Base-by-base conservation (phyloP, 2,329 filamentous ascomycete genomes). In the Fusarium sp. region DNA sequence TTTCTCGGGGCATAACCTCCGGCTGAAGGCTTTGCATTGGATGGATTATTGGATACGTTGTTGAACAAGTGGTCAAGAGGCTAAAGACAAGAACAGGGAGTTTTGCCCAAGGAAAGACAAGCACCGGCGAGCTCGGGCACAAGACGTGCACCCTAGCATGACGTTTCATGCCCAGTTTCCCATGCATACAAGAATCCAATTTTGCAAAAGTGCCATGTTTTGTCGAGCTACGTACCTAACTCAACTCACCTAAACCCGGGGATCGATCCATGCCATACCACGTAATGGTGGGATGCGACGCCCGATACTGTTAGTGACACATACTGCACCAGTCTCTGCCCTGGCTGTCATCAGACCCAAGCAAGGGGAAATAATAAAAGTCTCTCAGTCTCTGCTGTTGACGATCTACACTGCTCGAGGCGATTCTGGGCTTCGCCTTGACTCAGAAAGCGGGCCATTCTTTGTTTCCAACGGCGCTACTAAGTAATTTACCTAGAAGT, bases 141-240 rank as follows among this genome's bases (percentile, higher is more conserved):
- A 43, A 45, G 51, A 42, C n/a, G 22, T 60, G 31, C 28, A 39
- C 13, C 34, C 42, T 13, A 40, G 38, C 51, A 56, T 60, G 67
- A 54, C 54, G 58, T 64, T 60, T 51, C 33, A 45, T 68, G 42
- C 54, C 46, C 42, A 68, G 40, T 68, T 54, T 71, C 63, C 68
- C 68, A 70, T 70, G 54, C 68, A 49, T 39, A 14, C 24, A 22
- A 70, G 31, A 54, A 63, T 59, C 67, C 48, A 57, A 68, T 71
- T 70, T 44, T 68, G 46, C 39, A 51, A 71, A 70, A 70, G 68
- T 71, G 54, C 68, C 68, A 69, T 71, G 63, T 68, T 65, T 71
- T 43, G 9, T 31, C 10, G 28, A 31, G 39, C 42, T 52, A 28
- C 20, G 28, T 36, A 63, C 45, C 34, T 44, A 14, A n/a, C 18